A percentile compares a stretch with the other conserved stretches of the same genome.
phyloP scores from a whole-genome alignment of 805 yeast genomes.

The Monosporozyma aerobia region DNA sequence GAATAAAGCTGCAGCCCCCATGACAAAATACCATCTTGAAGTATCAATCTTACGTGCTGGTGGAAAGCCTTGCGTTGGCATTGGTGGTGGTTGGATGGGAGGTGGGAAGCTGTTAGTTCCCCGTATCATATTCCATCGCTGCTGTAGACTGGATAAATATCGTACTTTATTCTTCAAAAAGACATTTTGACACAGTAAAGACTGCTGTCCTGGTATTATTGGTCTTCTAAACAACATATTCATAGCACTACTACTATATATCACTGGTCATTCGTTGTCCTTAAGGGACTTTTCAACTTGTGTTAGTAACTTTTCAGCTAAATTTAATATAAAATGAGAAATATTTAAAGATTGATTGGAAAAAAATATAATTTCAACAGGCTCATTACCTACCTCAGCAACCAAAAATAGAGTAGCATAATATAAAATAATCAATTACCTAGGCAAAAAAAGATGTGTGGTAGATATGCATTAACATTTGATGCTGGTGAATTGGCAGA shows the following conservation, averaged over 20 bases:
- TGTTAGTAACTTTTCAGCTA: background rate
- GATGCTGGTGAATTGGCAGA: conserved; percentile 16
- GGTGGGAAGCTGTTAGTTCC: background rate
- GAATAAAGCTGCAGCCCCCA: background rate
- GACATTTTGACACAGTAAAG: background rate
- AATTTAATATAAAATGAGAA: too few species aligned
- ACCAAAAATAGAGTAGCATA: background rate
- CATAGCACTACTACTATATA: background rate
- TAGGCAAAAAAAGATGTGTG: conserved; percentile 42
- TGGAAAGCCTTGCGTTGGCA: background rate
- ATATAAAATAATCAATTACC: too few species aligned
- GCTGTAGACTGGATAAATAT: background rate
- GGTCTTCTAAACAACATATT: background rate
- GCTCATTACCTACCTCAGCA: background rate
- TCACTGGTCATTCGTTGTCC: background rate
- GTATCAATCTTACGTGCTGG: background rate
- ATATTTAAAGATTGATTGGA: too few species aligned
- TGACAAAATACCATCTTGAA: background rate
- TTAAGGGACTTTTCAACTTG: background rate
- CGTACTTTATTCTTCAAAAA: background rate
- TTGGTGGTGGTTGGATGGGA: background rate
- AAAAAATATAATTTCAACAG: too few species aligned
- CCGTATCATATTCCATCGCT: background rate
- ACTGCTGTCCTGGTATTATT: background rate
- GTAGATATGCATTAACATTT: conserved; percentile 43